Percentiles rank a stretch among this genome's conserved stretches.
phyloP scores from a whole-genome alignment of 768 basidiomycete species.

The Termitomyces sp. region DNA sequence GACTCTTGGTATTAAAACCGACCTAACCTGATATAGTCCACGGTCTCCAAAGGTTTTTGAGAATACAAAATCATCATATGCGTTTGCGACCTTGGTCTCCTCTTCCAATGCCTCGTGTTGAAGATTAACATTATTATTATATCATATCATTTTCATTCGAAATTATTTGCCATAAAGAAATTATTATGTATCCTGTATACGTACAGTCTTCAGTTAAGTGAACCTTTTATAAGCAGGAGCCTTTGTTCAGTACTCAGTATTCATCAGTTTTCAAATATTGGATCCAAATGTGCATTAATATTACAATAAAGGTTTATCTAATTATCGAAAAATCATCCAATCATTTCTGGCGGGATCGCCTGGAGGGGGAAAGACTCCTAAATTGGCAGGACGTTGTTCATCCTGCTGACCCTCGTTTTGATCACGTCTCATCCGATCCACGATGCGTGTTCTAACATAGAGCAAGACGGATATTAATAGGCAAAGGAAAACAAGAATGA shows the following conservation, averaged over 20 bases:
- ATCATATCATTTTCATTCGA: neutral
- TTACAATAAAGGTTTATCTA: constrained; percentile 17
- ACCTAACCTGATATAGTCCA: neutral
- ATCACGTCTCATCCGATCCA: constrained; percentile 66
- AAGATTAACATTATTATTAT: too few species aligned
- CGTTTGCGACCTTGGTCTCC: neutral
- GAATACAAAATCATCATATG: too few species aligned
- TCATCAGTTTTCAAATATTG: neutral
- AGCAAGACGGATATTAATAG: constrained; percentile 68
- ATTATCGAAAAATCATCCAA: constrained; percentile 57
- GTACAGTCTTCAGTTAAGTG: neutral
- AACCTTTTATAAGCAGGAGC: neutral
- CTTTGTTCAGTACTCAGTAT: neutral
- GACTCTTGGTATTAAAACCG: neutral
- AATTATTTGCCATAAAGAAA: neutral
- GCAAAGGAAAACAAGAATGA: constrained; percentile 71
- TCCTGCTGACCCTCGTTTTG: constrained; percentile 44
- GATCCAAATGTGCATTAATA: constrained; percentile 4
- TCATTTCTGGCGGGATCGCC: constrained; percentile 63
- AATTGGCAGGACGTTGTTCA: constrained; percentile 32
- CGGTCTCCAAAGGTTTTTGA: neutral
- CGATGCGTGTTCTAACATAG: constrained; percentile 75
- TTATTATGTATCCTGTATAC: neutral
- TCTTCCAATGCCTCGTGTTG: neutral
- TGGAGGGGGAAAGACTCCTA: constrained; percentile 55